Conservation (phyloP, 2,329 filamentous ascomycete genomes). For the Cercospora janseana region DNA sequence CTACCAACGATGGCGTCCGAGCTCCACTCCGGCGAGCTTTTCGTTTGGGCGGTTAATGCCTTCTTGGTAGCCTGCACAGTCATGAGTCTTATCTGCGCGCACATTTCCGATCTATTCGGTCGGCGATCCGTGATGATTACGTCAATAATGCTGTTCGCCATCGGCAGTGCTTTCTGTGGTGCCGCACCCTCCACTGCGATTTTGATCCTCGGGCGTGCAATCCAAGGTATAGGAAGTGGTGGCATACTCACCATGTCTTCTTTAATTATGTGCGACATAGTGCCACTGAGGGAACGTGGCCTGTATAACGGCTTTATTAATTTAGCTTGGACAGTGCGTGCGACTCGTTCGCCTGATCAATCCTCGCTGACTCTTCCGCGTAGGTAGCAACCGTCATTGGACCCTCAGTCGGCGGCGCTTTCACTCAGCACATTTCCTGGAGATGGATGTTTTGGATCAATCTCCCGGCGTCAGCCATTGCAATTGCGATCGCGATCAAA, state of each 20-base stretch:
- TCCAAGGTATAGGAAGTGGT: slow-evolving; percentile 62
- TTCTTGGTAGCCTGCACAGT: slow-evolving; percentile 50
- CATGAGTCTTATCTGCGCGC: slow-evolving; percentile 33
- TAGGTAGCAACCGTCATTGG: slow-evolving; percentile 47
- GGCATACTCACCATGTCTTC: slow-evolving; percentile 59
- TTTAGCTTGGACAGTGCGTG: slow-evolving; percentile 59
- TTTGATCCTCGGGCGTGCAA: slow-evolving; percentile 57
- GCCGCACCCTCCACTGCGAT: slow-evolving; percentile 54
- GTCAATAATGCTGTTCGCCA: slow-evolving; percentile 57
- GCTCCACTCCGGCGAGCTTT: slow-evolving; percentile 52
- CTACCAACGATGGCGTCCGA: slow-evolving; percentile 35
- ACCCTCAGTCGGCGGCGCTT: slow-evolving; percentile 64
- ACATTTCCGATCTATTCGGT: slow-evolving; percentile 53
- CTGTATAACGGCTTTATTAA: slow-evolving; percentile 57
- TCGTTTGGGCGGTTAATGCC: slow-evolving; percentile 54
- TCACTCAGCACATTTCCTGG: slow-evolving; percentile 64
- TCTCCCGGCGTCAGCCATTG: slow-evolving; percentile 53
- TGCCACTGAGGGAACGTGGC: slow-evolving; percentile 10
- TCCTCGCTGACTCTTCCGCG: slow-evolving; percentile 33
- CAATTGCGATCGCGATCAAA: slow-evolving; percentile 52
- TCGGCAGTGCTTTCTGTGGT: slow-evolving; percentile 54
- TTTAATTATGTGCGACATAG: slow-evolving; percentile 14
- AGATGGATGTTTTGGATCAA: slow-evolving; percentile 55
- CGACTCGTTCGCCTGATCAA: slow-evolving; percentile 53
- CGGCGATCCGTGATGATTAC: slow-evolving; percentile 59